Base-by-base conservation (phyloP, 192 early-diverging fungal genomes). In the Umbelopsis isabellina region DNA sequence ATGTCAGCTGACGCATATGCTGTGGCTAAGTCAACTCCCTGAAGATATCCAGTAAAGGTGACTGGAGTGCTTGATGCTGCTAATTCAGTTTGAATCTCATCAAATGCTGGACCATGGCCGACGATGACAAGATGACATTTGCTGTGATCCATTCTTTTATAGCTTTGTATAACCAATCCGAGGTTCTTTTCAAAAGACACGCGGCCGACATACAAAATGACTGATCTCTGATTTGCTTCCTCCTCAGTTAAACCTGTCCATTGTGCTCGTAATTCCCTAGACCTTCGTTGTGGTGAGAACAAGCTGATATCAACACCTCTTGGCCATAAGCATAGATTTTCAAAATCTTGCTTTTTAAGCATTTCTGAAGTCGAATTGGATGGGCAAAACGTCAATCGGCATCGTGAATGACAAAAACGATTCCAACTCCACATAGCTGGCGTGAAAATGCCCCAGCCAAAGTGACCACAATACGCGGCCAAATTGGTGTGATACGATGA, bases 141-240 rank as follows among this genome's bases (percentile, higher is more conserved):
- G 18, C 21, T 18, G 47, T 78, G 69, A 49, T 78, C 76, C 76
- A 78, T 78, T 41, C 23, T 27, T 46, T 49, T 27, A 22, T 78
- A 78, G 12, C 64, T 69, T 21, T 78, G 68, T 27, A 78, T 58
- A 0, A 78, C 25, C n/a, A 78, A 21, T 9, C 55, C 47, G 45
- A 78, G 72, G 23, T 78, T 78, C 61, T 78, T 78, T 48, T 78
- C 76, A 55, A 66, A 78, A 20, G 76, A 78, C 15, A 74, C 71
- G 21, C 76, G 72, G 20, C 72, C 72, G 5, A 78, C 76, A 47
- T 78, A 73, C 21, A 78, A 48, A 5, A 78, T 58, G 7, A 78
- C 68, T 8, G 48, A 50, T 73, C 73, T 73, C 49, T 69, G 35
- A n/a, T 20, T 48, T 41, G 64, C 47, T 37, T 67, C 22, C n/a